These are phyloP conservation scores for Lenwebbia sp. DNA, from an alignment of 345 rosid genomes.

Conservation along the genomic window DNA sequence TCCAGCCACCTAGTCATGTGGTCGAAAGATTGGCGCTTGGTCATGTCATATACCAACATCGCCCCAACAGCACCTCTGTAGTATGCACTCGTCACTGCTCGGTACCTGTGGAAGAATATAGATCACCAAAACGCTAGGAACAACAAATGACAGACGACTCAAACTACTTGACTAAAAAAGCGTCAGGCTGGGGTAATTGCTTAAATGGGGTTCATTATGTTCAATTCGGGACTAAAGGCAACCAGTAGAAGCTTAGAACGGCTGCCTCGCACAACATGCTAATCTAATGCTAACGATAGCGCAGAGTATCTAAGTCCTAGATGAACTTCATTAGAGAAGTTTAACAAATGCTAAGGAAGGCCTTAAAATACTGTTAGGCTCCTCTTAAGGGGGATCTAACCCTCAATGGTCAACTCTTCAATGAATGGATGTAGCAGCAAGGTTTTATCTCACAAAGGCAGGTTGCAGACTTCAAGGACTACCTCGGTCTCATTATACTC, in stretches of 20 bases:
- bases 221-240: background rate
- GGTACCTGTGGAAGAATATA: slow-evolving; percentile 33
- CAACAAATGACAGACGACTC: background rate
- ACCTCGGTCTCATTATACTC: background rate
- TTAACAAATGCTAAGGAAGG: background rate
- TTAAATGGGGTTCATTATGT: background rate
- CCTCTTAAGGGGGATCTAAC: background rate
- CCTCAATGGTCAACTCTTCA: background rate
- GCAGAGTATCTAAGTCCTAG: background rate
- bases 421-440: background rate
- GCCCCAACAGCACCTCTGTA: slow-evolving; percentile 83
- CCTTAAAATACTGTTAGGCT: background rate
- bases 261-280: background rate
- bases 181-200: background rate
- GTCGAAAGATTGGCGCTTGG: slow-evolving; percentile 77
- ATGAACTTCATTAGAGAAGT: background rate
- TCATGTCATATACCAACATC: slow-evolving; percentile 79
- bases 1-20: slow-evolving; percentile 85
- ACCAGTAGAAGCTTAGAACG: background rate
- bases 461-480: background rate
- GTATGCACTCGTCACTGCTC: slow-evolving; percentile 84
- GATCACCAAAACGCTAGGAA: background rate
- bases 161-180: background rate
- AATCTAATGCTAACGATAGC: background rate
- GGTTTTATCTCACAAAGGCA: background rate